Evolutionary conservation across 805 yeast genomes (phyloP), one percentile per base, ranked within the genome.

Genomic region (Lachancea kluyveri): DNA sequence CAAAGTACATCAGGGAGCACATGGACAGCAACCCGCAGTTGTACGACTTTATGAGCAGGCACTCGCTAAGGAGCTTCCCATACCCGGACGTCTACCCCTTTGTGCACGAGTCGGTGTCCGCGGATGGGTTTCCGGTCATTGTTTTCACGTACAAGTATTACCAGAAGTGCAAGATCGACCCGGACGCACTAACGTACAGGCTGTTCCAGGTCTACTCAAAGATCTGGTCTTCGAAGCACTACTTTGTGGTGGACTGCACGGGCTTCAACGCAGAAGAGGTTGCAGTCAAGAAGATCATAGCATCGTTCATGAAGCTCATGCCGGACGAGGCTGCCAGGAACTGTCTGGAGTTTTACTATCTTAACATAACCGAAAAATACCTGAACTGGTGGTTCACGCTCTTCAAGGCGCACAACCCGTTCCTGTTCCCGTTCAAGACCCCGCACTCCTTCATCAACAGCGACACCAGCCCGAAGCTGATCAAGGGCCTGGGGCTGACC

Each of bases 11-110:
- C 20, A 71, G 68, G 36, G 68, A 68, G 21, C 67, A 67, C 28
- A 63, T 59, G 28, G 72, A 70, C 23, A 64, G 62, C 21, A 70
- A 72, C 30, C 58, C 69, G 1, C 72, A 70, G 35, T 62, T 78
- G 16, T 76, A 73, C 45, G 94, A 85, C 35, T 82, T 82, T 42
- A 78, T 86, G 85, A 70, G 75, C 16, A 77, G 74, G 35, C 70
- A 76, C 57, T 64, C 85, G 0, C 60, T 72, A 27, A 68, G 70
- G 37, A 76, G 77, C 37, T 56, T 68, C 8, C 71, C 69, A 4
- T 40, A 51, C n/a, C 52, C 66, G 5, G 47, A 61, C 14, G 72
- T 71, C 10, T 45, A 57, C 9, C 61, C 67, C 0, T 60, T 78
- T 21, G 66, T 82, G 8, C 75, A 72, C 31, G 85, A 75, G 40